Conservation (phyloP, 1,284 basidiomycete species). For the Cystobasidium pallidum region DNA sequence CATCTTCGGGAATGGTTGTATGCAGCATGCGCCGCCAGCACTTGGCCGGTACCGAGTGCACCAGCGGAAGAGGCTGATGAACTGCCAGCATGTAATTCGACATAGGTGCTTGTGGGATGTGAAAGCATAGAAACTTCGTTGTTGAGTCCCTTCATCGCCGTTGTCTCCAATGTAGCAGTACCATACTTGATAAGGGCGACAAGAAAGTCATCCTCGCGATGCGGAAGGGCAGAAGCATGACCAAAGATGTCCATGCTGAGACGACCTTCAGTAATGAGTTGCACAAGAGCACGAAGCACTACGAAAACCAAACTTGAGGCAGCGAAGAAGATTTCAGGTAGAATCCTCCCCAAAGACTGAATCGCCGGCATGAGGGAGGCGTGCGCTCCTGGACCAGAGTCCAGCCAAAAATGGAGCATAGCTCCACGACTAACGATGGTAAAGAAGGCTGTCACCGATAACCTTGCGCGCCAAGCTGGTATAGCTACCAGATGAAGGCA, state of each 20-base stretch:
- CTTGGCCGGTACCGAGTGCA: conserved; percentile 16
- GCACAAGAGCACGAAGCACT: conserved; percentile 26
- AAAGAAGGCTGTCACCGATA: conserved; percentile 34
- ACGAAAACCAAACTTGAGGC: conserved; percentile 29
- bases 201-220: conserved; percentile 42
- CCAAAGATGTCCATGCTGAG: conserved; percentile 36
- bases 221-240: conserved; percentile 29
- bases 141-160: conserved; percentile 43
- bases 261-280: conserved; percentile 38
- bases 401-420: conserved; percentile 40
- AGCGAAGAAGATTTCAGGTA: conserved; percentile 42
- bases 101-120: conserved; percentile 25
- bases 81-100: conserved; percentile 24
- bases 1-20: conserved; percentile 4
- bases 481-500: conserved; percentile 37
- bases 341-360: conserved; percentile 37
- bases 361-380: conserved; percentile 40
- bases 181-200: conserved; percentile 41
- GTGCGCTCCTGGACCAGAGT: conserved; percentile 5
- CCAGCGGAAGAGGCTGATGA: conserved; percentile 20
- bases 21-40: conserved; percentile 10
- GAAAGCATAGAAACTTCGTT: conserved; percentile 38
- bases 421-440: conserved; percentile 29
- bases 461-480: conserved; percentile 24
- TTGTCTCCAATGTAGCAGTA: conserved; percentile 36